phyloP scores from a whole-genome alignment of 2,329 filamentous ascomycete species.

The Camillea tinctor region DNA sequence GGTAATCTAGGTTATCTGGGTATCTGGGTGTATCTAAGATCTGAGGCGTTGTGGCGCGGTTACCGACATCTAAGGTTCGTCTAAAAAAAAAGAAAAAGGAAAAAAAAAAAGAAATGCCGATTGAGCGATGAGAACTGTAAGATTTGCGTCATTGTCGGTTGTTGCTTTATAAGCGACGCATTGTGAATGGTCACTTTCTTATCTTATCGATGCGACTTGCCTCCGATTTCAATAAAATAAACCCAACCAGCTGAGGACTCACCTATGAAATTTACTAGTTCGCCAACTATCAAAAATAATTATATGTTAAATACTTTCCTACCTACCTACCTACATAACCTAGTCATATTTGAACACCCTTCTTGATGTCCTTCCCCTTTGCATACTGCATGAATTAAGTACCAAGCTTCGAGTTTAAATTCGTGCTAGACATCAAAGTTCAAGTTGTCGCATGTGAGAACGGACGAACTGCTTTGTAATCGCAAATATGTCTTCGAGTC shows the following conservation, averaged over 20 bases:
- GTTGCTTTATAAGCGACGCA: conserved; percentile 18
- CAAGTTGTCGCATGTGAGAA: neutral
- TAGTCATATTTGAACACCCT: no score
- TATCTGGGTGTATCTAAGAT: no score
- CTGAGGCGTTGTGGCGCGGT: neutral
- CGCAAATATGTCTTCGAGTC: conserved; percentile 23
- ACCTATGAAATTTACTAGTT: neutral
- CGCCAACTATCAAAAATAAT: neutral
- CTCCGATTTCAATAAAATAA: conserved; percentile 1
- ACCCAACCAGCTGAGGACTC: neutral
- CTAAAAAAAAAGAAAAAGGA: neutral
- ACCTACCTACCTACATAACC: no score
- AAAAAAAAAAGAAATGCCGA: neutral
- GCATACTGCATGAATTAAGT: neutral
- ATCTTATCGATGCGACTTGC: conserved; percentile 13
- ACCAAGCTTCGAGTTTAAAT: neutral
- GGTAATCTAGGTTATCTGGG: no score
- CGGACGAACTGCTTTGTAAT: neutral
- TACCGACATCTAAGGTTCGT: no score
- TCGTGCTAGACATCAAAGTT: no score
- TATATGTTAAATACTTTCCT: neutral
- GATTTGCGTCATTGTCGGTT: conserved; percentile 17
- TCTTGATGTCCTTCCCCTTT: neutral
- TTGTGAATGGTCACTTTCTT: conserved; percentile 1
- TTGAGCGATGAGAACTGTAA: neutral